These are phyloP conservation scores for Gonium pectorale DNA, from an alignment of 139 green algal genomes.

Conservation along the genomic window DNA sequence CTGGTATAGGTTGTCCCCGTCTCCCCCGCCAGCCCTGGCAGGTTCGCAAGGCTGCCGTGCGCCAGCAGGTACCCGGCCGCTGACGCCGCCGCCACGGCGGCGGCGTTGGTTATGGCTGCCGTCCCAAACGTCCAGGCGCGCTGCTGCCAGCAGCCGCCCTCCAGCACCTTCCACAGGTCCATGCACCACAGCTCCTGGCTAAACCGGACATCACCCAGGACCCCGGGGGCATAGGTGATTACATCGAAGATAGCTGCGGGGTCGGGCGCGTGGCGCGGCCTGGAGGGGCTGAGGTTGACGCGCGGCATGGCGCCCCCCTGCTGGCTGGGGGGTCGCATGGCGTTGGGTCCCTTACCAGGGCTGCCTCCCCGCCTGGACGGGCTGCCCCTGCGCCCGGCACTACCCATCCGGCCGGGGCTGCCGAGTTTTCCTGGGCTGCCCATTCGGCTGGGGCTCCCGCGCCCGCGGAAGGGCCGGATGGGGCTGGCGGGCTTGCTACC, in stretches of 20 bases:
- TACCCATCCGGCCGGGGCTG: not conserved
- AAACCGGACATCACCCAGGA: constrained; percentile 25
- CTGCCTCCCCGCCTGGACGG: not conserved
- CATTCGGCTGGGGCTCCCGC: not conserved
- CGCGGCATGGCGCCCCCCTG: not conserved
- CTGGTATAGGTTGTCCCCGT: constrained; percentile 35
- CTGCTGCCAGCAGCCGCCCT: constrained; percentile 40
- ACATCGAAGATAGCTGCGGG: constrained; percentile 20
- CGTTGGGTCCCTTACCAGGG: too few species aligned
- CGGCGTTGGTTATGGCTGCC: constrained; percentile 1
- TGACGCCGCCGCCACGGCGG: not conserved
- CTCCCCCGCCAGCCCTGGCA: not conserved
- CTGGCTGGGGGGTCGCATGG: not conserved
- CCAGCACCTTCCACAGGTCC: constrained; percentile 42
- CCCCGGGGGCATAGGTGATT: constrained; percentile 4
- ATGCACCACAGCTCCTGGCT: constrained; percentile 42
- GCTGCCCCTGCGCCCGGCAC: not conserved
- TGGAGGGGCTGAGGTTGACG: not conserved
- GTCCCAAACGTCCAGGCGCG: constrained; percentile 50
- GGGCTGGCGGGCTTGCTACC: constrained; percentile 7
- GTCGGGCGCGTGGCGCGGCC: not conserved
- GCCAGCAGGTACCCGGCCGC: not conserved
- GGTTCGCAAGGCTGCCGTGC: too few species aligned
- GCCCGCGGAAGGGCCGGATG: not conserved
- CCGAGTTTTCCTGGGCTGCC: not conserved